A percentile compares a stretch with the other conserved stretches of the same genome.
These are phyloP conservation scores for Penicillium verrucosum DNA, from an alignment of 2,329 filamentous ascomycete genomes.

Conservation along the genomic window DNA sequence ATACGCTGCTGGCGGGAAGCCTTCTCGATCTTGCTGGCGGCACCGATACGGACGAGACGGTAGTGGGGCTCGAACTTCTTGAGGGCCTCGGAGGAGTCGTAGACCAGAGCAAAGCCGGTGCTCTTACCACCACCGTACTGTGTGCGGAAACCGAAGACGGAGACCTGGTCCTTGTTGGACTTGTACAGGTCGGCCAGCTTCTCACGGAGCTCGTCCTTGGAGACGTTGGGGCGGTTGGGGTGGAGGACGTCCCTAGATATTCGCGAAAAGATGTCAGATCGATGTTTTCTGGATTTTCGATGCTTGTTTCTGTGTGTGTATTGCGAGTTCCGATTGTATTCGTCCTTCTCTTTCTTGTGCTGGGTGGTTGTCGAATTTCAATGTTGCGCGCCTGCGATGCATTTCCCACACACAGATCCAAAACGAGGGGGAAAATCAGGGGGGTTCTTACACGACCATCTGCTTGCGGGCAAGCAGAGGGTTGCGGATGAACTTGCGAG, in stretches of 20 bases:
- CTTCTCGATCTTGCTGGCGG: conserved; percentile 93
- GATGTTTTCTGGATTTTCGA: conserved; percentile 3
- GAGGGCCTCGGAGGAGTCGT: conserved; percentile 96
- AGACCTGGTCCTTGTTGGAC: conserved; percentile 94
- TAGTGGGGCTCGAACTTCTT: conserved; percentile 99
- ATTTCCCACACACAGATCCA: conserved; percentile 16
- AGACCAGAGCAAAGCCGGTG: conserved; percentile 97
- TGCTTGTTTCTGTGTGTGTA: conserved; percentile 7
- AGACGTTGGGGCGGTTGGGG: conserved; percentile 96
- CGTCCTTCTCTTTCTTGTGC: not conserved
- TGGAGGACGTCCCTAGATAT: conserved; percentile 89
- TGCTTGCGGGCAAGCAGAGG: conserved; percentile 97
- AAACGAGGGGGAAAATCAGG: conserved; percentile 12
- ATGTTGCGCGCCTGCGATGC: conserved; percentile 10
- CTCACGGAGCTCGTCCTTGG: conserved; percentile 95
- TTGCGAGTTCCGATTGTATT: conserved; percentile 5
- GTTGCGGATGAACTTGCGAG: conserved; percentile 99
- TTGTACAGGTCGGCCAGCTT: conserved; percentile 98
- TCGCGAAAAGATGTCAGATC: conserved; percentile 24
- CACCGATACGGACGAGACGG: conserved; percentile 90
- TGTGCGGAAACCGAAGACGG: conserved; percentile 96
- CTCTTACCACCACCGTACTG: conserved; percentile 99
- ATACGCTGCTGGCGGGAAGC: conserved; percentile 97
- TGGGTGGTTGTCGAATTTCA: conserved; percentile 7
- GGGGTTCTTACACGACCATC: conserved; percentile 91